A percentile compares a stretch with the other conserved stretches of the same genome.
phyloP scores from a whole-genome alignment of 139 green algal species.

The Picochlorum costavermella region DNA sequence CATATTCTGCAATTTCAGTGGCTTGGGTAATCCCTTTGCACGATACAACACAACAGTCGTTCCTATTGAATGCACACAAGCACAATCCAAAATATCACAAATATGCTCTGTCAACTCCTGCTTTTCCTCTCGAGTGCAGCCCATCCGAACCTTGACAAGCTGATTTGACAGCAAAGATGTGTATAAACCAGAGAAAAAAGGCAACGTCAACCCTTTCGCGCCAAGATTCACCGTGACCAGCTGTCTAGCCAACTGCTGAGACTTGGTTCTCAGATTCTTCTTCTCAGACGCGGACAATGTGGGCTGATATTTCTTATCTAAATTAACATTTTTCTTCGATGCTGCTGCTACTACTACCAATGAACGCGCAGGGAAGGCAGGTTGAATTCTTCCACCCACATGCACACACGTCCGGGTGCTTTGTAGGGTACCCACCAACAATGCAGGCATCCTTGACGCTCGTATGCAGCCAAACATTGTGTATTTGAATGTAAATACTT shows the following conservation, averaged over 20 bases:
- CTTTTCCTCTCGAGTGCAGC: background rate
- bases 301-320: conserved; percentile 10
- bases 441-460: too few species aligned
- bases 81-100: conserved; percentile 3
- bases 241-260: conserved; percentile 7
- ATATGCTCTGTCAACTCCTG: conserved; percentile 3
- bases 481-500: too few species aligned
- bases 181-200: conserved; percentile 16
- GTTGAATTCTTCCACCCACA: too few species aligned
- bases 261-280: conserved; percentile 12
- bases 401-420: too few species aligned
- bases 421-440: too few species aligned
- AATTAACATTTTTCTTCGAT: background rate
- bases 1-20: background rate
- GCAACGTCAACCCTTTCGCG: conserved; percentile 14
- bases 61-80: conserved; percentile 30
- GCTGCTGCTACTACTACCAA: background rate
- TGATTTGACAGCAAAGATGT: conserved; percentile 13
- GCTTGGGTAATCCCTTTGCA: background rate
- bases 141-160: conserved; percentile 19
- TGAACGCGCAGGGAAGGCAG: too few species aligned
- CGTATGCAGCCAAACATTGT: too few species aligned
- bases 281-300: conserved; percentile 9
- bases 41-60: conserved; percentile 19
- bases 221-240: conserved; percentile 15